A percentile compares a stretch with the other conserved stretches of the same genome.
These are phyloP conservation scores for Microbotryomycetes sp. DNA, from an alignment of 1,284 basidiomycete species.

Conservation along the genomic window DNA sequence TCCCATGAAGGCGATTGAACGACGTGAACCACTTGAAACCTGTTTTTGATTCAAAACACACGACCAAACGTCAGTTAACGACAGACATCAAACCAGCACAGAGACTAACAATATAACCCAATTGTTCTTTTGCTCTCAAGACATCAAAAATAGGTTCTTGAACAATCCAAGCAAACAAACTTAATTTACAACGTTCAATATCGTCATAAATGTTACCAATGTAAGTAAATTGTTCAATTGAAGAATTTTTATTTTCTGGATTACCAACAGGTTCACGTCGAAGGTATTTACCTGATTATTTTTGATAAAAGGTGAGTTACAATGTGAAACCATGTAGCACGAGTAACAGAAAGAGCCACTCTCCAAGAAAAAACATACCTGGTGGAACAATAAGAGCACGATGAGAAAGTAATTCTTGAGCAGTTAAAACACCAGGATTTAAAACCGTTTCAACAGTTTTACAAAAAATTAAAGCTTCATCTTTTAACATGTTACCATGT, in stretches of 20 bases:
- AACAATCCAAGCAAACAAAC: conserved; percentile 57
- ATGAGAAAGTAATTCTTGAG: conserved; percentile 54
- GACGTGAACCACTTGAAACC: conserved; percentile 33
- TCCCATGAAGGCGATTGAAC: conserved; percentile 63
- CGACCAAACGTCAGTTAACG: not conserved
- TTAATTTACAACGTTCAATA: conserved; percentile 41
- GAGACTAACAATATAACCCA: conserved; percentile 67
- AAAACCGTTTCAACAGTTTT: conserved; percentile 67
- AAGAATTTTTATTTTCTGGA: conserved; percentile 77
- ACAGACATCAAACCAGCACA: conserved; percentile 43
- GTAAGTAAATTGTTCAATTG: conserved; percentile 55
- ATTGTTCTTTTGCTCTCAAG: conserved; percentile 91
- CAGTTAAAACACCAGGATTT: conserved; percentile 52
- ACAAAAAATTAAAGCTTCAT: conserved; percentile 69
- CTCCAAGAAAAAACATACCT: conserved; percentile 46
- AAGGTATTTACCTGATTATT: conserved; percentile 51
- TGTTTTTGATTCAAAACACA: not conserved
- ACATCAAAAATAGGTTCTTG: conserved; percentile 88
- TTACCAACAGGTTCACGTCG: conserved; percentile 72
- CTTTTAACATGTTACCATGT: conserved; percentile 76
- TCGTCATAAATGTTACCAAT: conserved; percentile 53
- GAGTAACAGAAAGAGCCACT: conserved; percentile 24
- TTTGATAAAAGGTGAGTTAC: not conserved
- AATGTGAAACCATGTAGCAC: conserved; percentile 20
- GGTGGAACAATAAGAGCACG: conserved; percentile 61